These are phyloP conservation scores for Trypanosoma melophagium DNA, from an alignment of 208 protist genomes.

Conservation along the genomic window DNA sequence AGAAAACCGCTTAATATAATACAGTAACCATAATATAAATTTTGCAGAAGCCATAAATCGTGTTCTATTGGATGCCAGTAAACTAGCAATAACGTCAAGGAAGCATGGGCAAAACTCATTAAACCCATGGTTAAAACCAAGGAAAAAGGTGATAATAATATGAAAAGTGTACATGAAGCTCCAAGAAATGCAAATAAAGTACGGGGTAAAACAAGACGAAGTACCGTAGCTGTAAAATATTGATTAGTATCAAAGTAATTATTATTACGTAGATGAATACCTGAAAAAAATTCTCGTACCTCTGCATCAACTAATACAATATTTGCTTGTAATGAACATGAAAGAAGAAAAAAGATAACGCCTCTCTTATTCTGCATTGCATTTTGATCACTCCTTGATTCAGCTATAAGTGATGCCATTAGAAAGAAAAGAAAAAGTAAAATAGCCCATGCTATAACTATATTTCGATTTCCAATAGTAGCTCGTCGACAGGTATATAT, in stretches of 20 bases:
- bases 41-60: constrained; percentile 27
- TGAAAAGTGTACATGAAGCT: constrained; percentile 27
- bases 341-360: constrained; percentile 53
- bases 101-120: constrained; percentile 40
- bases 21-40: constrained; percentile 52
- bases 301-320: constrained; percentile 47
- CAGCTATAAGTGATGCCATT: constrained; percentile 27
- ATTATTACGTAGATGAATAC: constrained; percentile 35
- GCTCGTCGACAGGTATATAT: constrained; percentile 31
- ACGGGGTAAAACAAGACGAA: constrained; percentile 38
- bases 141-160: constrained; percentile 27
- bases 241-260: constrained; percentile 37
- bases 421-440: constrained; percentile 43
- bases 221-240: constrained; percentile 42
- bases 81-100: constrained; percentile 33
- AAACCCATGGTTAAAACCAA: constrained; percentile 37
- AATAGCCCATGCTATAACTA: constrained; percentile 39
- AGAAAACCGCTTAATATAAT: constrained; percentile 51
- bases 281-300: constrained; percentile 40
- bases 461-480: constrained; percentile 15
- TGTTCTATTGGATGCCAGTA: constrained; percentile 39
- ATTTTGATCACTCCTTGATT: constrained; percentile 20
- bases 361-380: constrained; percentile 54
- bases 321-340: constrained; percentile 47
- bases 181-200: constrained; percentile 30